phyloP scores from a whole-genome alignment of 192 early-diverging fungal species.

The Radiomyces spectabilis region DNA sequence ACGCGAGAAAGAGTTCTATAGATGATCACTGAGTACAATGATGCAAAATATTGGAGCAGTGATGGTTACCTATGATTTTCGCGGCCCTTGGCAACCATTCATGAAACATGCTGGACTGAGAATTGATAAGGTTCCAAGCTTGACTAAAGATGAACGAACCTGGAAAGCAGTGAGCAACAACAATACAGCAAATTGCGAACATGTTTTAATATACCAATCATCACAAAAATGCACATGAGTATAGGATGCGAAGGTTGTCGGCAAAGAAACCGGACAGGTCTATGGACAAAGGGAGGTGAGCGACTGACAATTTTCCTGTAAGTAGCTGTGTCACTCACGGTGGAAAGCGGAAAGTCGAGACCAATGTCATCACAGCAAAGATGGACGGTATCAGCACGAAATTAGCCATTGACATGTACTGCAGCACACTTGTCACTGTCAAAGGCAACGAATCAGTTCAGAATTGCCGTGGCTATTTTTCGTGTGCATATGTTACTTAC shows the following conservation, averaged over 20 bases:
- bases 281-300: not conserved
- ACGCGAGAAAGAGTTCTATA: slow-evolving; percentile 25
- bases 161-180: not conserved
- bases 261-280: slow-evolving; percentile 23
- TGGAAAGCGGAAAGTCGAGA: slow-evolving; percentile 18
- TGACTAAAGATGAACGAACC: slow-evolving; percentile 28
- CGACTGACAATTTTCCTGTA: not conserved
- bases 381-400: slow-evolving; percentile 16
- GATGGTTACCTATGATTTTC: slow-evolving; percentile 23
- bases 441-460: not conserved
- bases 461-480: not conserved
- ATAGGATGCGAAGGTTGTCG: slow-evolving; percentile 23
- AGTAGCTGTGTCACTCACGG: slow-evolving; percentile 3
- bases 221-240: slow-evolving; percentile 23
- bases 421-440: slow-evolving; percentile 4
- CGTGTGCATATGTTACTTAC: not conserved
- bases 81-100: slow-evolving; percentile 19
- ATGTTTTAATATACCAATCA: slow-evolving; percentile 15
- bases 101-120: slow-evolving; percentile 20
- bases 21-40: not conserved
- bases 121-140: slow-evolving; percentile 28
- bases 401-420: slow-evolving; percentile 18
- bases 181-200: not conserved
- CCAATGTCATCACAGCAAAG: slow-evolving; percentile 9
- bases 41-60: not conserved